Evolutionary conservation across 1,139 yeast genomes (phyloP), one percentile per base, ranked within the genome.

Genomic region (Yamadazyma sp.): DNA sequence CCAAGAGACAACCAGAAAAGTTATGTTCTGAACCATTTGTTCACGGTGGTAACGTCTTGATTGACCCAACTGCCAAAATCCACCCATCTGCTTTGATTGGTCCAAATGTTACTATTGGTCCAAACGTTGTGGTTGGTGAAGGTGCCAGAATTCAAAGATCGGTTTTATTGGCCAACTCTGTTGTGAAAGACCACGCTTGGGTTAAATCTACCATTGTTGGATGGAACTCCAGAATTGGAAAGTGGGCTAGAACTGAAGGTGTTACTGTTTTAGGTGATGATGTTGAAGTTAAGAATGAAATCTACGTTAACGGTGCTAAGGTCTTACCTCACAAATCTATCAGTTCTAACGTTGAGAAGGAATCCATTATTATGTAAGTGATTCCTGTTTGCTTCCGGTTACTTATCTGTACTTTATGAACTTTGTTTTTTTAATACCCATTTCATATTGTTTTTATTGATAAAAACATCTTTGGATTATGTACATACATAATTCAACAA

Each of bases 231-330:
- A 86, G 90, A 59, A 90, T 94, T 57, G 99, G 99, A 65, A 83
- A 82, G 69, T 92, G 99, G 99, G 96, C 97, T 50, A 89, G 99
- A 78, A 82, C 95, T 52, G 98, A 92, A 72, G 96, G 96, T 73
- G 87, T 83, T 56, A 87, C 97, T 48, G 98, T 94, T 44, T 81
- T 94, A 60, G 99, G 98, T 73, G 99, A 94, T 68, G 99, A 94
- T 54, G 99, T 94, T 53, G 95, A 90, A 66, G 87, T 94, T 63
- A 89, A 90, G 77, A 97, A 94, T 65, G 99, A 92, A 77, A 80
- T 94, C 62, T 94, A 94, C 78, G 96, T 94, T 56, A 92, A 92
- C 68, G 98, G 98, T 69, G 98, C 97, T 69, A 90, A 94, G 68
- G 97, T 94, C 53, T 81, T 94, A 65, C 99, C 99, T 53, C 98